Evolutionary conservation across 805 yeast genomes (phyloP).

Genomic region (Candida montana): DNA sequence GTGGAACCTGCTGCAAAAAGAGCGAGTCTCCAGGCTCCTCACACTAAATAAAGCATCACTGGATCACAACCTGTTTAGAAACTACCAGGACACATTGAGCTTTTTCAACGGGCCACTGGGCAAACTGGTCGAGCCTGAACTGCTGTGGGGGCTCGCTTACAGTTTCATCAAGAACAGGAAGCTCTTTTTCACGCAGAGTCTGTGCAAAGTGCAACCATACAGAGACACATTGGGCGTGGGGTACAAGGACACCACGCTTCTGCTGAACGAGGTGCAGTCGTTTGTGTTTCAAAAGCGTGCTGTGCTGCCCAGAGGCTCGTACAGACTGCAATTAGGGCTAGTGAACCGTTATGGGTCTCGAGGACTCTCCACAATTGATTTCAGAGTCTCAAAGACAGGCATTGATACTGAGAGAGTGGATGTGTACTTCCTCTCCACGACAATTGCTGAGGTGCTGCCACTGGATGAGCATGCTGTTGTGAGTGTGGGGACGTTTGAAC

Average conservation of each 20-base stretch:
- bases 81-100: conserved; percentile 17
- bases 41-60: neutral
- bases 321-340: conserved; percentile 19
- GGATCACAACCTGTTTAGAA: neutral
- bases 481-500: conserved; percentile 43
- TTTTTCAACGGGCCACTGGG: conserved; percentile 36
- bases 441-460: neutral
- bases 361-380: conserved; percentile 56
- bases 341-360: conserved; percentile 1
- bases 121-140: conserved; percentile 22
- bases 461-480: conserved; percentile 37
- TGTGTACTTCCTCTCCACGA: neutral
- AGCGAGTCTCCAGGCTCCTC: conserved; percentile 27
- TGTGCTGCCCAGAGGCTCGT: conserved; percentile 15
- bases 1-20: conserved; percentile 44
- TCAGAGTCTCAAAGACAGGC: conserved; percentile 30
- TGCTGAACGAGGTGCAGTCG: conserved; percentile 8
- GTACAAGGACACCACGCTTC: neutral
- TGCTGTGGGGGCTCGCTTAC: conserved; percentile 45
- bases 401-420: too few relatives aligned
- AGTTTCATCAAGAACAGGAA: conserved; percentile 47
- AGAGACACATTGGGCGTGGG: neutral
- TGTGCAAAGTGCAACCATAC: conserved; percentile 28
- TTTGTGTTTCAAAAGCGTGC: conserved; percentile 9
- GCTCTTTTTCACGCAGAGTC: conserved; percentile 35